Base-by-base conservation (phyloP, 2,329 filamentous ascomycete species). In the Neurospora crassa region DNA sequence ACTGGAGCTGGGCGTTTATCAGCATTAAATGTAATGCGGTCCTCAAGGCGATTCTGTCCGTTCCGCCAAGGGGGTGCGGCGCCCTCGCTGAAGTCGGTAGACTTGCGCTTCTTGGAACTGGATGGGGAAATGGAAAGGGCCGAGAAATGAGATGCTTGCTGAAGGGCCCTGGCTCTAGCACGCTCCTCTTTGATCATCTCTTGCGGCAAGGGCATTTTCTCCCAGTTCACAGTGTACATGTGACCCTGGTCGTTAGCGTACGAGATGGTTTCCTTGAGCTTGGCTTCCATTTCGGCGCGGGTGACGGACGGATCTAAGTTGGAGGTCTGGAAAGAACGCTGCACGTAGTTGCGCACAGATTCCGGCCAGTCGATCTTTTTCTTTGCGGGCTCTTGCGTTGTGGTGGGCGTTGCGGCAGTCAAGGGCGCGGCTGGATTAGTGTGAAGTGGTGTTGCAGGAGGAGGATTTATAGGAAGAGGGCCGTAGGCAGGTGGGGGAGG, bases 291-390 rank as follows among this genome's bases (percentile, higher is more conserved):
- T 71, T 97, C 93, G 70, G 85, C 77, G 70, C 87, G 87, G 69
- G 83, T 80, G 67, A 94, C 87, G 47, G 87, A 86, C 5, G 86
- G 77, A 73, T 92, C 86, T 74, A 90, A 84, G 78, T 94, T 92
- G 72, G 89, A 87, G 37, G 89, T 87, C 69, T 92, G 89, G 79
- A 98, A 98, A 37, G 94, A 94, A 78, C 94, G 90, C 78, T 94
- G 91, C 41, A 98, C 95, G 82, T 97, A 98, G 75, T 87, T 85
- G 76, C 94, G 92, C 72, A 98, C 93, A n/a, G 91, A 88, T 63
- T 88, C 84, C 41, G 94, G 90, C 91, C 93, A 98, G 76, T 91
- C 89, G 77, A 91, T 90, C 83, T 91, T 92, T 78, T 85, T 82
- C 80, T 86, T 84, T 73, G 82, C 70, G 73, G 75, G 68, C 68